A percentile compares a stretch with the other conserved stretches of the same genome.
Evolutionary conservation across 2,329 filamentous ascomycete genomes (phyloP).

Genomic region (Dichotomopilus funicola): DNA sequence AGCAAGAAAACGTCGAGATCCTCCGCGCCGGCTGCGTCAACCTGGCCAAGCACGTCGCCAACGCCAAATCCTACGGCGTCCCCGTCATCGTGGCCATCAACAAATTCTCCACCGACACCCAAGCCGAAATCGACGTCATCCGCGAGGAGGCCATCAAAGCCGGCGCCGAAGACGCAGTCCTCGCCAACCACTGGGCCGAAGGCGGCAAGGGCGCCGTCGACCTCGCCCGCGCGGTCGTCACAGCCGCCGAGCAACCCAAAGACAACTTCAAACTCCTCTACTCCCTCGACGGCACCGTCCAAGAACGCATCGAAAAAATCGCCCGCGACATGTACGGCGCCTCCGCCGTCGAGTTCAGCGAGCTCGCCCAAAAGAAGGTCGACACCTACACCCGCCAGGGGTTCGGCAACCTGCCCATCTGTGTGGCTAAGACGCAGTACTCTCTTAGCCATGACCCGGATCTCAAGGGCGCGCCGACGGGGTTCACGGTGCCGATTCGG

Average conservation of each 20-base stretch:
- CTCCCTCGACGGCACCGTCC: slow-evolving; percentile 67
- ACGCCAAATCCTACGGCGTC: slow-evolving; percentile 81
- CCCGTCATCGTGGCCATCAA: slow-evolving; percentile 97
- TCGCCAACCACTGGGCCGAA: slow-evolving; percentile 95
- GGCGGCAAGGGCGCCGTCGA: slow-evolving; percentile 87
- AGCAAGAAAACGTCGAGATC: slow-evolving; percentile 86
- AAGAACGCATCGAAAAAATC: slow-evolving; percentile 83
- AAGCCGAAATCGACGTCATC: slow-evolving; percentile 82
- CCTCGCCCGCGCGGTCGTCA: slow-evolving; percentile 79
- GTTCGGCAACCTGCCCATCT: slow-evolving; percentile 88
- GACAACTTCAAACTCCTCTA: slow-evolving; percentile 79
- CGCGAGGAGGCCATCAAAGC: slow-evolving; percentile 86
- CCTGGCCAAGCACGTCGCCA: slow-evolving; percentile 88
- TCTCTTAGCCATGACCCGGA: slow-evolving; percentile 87
- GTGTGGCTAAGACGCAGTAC: slow-evolving; percentile 97
- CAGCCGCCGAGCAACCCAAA: slow-evolving; percentile 75
- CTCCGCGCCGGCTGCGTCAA: slow-evolving; percentile 88
- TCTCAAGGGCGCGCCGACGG: slow-evolving; percentile 88
- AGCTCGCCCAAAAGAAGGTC: slow-evolving; percentile 91
- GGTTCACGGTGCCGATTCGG: slow-evolving; percentile 89
- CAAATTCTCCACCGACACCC: slow-evolving; percentile 88
- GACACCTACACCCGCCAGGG: slow-evolving; percentile 91
- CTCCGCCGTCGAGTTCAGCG: slow-evolving; percentile 81
- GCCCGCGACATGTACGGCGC: slow-evolving; percentile 94
- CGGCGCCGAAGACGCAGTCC: slow-evolving; percentile 87